Evolutionary conservation across 2,329 filamentous ascomycete genomes (phyloP).

Genomic region (Ascochyta koolunga): DNA sequence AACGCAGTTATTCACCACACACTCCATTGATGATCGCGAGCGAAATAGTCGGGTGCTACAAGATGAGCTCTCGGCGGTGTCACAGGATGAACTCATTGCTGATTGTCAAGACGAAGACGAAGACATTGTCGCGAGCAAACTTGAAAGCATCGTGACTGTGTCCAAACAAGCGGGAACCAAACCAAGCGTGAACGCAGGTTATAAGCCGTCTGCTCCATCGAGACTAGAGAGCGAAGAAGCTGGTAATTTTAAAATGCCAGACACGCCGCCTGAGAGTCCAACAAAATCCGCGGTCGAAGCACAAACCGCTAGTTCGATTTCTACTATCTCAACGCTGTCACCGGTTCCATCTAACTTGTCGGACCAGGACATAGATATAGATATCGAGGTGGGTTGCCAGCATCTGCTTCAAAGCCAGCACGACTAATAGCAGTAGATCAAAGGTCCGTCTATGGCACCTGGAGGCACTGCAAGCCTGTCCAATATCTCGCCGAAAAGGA

Average conservation of each 20-base stretch:
- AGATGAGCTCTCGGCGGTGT: conserved; percentile 5
- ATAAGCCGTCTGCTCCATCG: conserved; percentile 7
- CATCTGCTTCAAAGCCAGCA: no score
- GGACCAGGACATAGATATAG: neutral
- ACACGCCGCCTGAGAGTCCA: conserved; percentile 8
- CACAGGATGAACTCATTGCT: neutral
- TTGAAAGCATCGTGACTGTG: conserved; percentile 19
- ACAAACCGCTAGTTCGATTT: neutral
- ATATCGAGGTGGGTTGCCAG: neutral
- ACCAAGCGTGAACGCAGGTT: conserved; percentile 14
- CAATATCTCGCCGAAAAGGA: neutral
- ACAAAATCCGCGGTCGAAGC: neutral
- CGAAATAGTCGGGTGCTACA: neutral
- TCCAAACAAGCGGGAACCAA: conserved; percentile 6
- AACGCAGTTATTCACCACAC: neutral
- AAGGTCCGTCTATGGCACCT: neutral
- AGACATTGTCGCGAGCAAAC: conserved; percentile 10
- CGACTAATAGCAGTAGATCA: neutral
- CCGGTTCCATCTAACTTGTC: conserved; percentile 1
- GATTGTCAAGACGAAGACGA: neutral
- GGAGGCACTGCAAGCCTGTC: neutral
- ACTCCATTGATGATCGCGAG: neutral
- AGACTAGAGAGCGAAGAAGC: neutral
- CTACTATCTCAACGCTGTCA: conserved; percentile 1
- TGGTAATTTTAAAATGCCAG: conserved; percentile 2